A percentile compares a stretch with the other conserved stretches of the same genome.
Evolutionary conservation across 2,329 filamentous ascomycete species (phyloP).

Genomic region (Aspergillus niger): DNA sequence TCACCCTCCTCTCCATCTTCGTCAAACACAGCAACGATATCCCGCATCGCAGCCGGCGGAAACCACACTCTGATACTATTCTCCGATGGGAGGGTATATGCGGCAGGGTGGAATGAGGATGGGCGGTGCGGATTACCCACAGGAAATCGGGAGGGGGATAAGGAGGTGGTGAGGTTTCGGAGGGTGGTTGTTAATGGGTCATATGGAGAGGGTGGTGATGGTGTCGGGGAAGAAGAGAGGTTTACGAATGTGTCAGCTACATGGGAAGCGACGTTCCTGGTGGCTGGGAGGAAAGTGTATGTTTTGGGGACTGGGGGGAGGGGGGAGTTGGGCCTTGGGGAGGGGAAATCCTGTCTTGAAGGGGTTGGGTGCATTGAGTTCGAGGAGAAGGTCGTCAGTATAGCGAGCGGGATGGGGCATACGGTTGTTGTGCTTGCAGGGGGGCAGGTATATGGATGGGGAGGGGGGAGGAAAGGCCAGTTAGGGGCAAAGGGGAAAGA

Average conservation of each 20-base stretch:
- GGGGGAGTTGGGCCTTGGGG: constrained; percentile 71
- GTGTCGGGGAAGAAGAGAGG: constrained; percentile 24
- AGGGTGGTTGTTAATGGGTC: constrained; percentile 26
- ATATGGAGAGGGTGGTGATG: neutral
- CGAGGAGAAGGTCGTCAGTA: constrained; percentile 60
- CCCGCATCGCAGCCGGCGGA: constrained; percentile 65
- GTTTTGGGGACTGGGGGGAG: constrained; percentile 67
- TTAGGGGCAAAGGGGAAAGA: constrained; percentile 61
- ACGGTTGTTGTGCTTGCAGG: constrained; percentile 71
- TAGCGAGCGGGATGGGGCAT: constrained; percentile 78
- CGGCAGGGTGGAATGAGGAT: constrained; percentile 62
- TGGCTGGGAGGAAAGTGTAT: constrained; percentile 57
- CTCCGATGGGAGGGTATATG: constrained; percentile 61
- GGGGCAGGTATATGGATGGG: constrained; percentile 85
- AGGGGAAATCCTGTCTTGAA: constrained; percentile 22
- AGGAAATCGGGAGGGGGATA: neutral
- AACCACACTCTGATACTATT: constrained; percentile 82
- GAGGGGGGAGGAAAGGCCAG: constrained; percentile 82
- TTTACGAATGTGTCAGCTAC: constrained; percentile 65
- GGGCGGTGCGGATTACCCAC: constrained; percentile 44
- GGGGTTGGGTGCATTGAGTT: constrained; percentile 60
- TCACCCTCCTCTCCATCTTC: neutral
- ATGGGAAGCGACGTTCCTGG: constrained; percentile 73
- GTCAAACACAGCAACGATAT: constrained; percentile 9
- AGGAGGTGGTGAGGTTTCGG: constrained; percentile 27